Conservation (phyloP, 2,329 filamentous ascomycete species). For the Alternaria sp. region DNA sequence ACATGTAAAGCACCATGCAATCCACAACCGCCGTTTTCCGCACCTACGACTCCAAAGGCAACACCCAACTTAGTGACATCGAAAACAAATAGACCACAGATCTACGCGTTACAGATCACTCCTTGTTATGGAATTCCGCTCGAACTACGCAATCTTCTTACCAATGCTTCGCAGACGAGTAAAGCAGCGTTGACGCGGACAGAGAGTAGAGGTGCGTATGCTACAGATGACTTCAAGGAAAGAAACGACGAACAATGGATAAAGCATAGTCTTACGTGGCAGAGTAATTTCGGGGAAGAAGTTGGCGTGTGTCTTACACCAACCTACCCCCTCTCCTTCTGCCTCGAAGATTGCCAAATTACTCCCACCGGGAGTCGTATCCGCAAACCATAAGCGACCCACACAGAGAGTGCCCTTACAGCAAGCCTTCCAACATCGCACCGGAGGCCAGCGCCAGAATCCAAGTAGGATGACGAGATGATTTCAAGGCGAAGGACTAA, state of each 20-base stretch:
- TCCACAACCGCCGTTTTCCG: slow-evolving; percentile 58
- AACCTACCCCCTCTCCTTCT: no score
- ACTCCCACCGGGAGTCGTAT: neutral
- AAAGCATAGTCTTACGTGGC: slow-evolving; percentile 60
- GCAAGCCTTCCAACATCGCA: neutral
- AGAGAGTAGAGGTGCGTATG: slow-evolving; percentile 59
- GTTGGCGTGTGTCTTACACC: slow-evolving; percentile 31
- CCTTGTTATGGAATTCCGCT: slow-evolving; percentile 60
- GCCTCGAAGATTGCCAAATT: no score
- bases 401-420: neutral
- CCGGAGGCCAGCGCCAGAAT: neutral
- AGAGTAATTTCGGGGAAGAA: slow-evolving; percentile 50
- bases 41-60: slow-evolving; percentile 50
- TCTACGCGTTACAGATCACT: slow-evolving; percentile 54
- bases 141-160: slow-evolving; percentile 58
- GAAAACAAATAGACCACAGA: slow-evolving; percentile 49
- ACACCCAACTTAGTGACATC: slow-evolving; percentile 45
- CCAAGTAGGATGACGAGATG: neutral
- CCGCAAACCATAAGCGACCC: neutral
- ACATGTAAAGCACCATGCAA: slow-evolving; percentile 60
- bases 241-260: slow-evolving; percentile 56
- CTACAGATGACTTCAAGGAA: slow-evolving; percentile 58
- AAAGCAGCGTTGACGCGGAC: slow-evolving; percentile 54
- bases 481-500: neutral
- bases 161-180: slow-evolving; percentile 59